A percentile compares a stretch with the other conserved stretches of the same genome.
phyloP scores from a whole-genome alignment of 2,329 filamentous ascomycete genomes.

The Colletotrichum kahawae region DNA sequence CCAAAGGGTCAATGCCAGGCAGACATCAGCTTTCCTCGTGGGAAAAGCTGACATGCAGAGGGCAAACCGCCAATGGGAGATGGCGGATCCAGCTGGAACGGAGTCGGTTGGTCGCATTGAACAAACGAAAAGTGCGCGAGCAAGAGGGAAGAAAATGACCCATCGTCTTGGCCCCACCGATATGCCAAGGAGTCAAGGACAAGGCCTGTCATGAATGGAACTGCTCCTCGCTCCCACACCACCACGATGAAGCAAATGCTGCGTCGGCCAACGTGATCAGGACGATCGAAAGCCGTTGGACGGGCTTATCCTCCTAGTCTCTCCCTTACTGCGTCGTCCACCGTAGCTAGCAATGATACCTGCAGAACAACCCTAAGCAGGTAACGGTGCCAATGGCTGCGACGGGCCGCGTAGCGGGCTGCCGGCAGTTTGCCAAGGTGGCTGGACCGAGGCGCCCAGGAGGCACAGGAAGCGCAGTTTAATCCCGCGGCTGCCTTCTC shows the following conservation, averaged over 20 bases:
- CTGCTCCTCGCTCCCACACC: neutral
- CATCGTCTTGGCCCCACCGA: neutral
- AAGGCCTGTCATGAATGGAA: neutral
- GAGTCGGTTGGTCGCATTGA: neutral
- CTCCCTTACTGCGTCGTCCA: neutral
- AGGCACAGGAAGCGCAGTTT: neutral
- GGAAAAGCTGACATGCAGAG: neutral
- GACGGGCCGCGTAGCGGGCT: neutral
- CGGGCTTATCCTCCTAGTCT: neutral
- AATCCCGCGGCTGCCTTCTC: neutral
- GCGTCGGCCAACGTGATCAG: neutral
- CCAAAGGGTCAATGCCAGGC: constrained; percentile 2
- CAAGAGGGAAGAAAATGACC: neutral
- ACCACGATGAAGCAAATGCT: neutral
- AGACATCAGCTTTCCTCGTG: neutral
- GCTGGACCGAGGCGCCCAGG: neutral
- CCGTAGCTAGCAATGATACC: neutral
- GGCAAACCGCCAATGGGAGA: neutral
- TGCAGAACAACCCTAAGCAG: neutral
- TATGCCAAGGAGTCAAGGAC: neutral
- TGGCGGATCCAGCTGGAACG: neutral
- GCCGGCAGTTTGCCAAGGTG: constrained; percentile 11
- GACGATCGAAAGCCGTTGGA: neutral
- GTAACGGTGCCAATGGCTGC: neutral
- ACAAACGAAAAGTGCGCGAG: neutral